Evolutionary conservation across 2,329 filamentous ascomycete genomes (phyloP), one percentile per base, ranked within the genome.

Genomic region (Fusarium nisikadoi): DNA sequence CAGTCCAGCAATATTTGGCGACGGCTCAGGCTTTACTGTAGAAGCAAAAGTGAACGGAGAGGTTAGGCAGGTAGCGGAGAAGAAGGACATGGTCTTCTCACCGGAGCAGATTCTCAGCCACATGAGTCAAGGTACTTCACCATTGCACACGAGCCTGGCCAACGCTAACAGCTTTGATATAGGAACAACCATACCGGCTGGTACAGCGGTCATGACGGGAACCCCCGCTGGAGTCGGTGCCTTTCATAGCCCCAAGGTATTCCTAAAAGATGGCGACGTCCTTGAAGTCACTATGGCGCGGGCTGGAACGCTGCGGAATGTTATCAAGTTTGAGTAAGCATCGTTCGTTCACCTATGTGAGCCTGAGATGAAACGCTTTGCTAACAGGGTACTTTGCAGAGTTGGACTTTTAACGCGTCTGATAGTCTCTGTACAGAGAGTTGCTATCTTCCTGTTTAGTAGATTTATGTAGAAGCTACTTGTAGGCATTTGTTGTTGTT

Each of bases 91-190:
- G 52, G n/a, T 55, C 3, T 43, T 43, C 11, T 55, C 52, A 0
- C 52, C 38, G 0, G 52, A 55, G 27, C 25, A 55, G n/a, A 55
- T 55, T 11, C 36, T 55, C 6, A 55, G 52, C 7, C 52, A 55
- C 6, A 55, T 55, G 52, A 55, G 52, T 12, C 52, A 55, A 43
- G 52, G 52, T 43, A 25, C 14, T 19, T 31, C 19, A 6, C 14
- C 8, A 6, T n/a, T 39, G 2, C 6, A 1, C 3, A 9, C 10
- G 14, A n/a, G 14, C 1, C 1, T 9, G 14, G 13, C 17, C 10
- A 13, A 16, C 17, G 14, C 31, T 52, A 16, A 52, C n/a, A 42
- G 8, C 5, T 1, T 5, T 36, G n/a, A 4, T 39, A 29, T 8
- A 55, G 52, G 52, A 13, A 55, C 52, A 4, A 56, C 39, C 3